Percentiles rank a stretch among this genome's conserved stretches.
Conservation (phyloP, 768 basidiomycete genomes). For the Mycena belliarum region DNA sequence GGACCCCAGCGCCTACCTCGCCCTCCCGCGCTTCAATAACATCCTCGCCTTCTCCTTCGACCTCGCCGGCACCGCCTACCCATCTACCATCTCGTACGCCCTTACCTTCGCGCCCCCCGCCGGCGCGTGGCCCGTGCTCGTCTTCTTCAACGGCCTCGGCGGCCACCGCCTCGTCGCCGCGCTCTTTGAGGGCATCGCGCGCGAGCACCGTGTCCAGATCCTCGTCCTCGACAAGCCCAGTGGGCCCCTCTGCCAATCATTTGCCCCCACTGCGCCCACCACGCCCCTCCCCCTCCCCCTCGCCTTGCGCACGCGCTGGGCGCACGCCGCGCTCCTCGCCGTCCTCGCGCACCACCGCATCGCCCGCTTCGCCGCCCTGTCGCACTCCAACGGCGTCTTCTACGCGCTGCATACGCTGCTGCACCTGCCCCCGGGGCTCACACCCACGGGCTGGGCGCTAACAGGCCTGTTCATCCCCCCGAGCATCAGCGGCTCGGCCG, state of each 20-base stretch:
- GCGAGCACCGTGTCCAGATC: conserved; percentile 10
- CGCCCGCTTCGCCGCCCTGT: conserved; percentile 16
- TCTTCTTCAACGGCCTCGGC: conserved; percentile 23
- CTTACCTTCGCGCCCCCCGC: conserved; percentile 3
- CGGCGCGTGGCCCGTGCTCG: conserved; percentile 14
- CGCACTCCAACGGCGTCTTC: conserved; percentile 21
- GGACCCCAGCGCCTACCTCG: conserved; percentile 14
- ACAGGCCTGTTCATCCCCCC: conserved; percentile 12
- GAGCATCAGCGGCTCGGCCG: conserved; percentile 11
- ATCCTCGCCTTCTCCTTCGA: conserved; percentile 12
- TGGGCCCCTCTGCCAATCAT: no score
- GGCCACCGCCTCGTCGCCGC: conserved; percentile 19
- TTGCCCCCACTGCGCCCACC: no score
- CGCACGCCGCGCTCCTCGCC: conserved; percentile 19
- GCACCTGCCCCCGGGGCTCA: conserved; percentile 10
- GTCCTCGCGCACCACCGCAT: conserved; percentile 9
- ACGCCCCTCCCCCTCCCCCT: neutral
- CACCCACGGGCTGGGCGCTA: conserved; percentile 11
- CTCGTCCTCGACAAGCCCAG: conserved; percentile 19
- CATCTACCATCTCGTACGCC: conserved; percentile 8
- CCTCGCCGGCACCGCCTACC: neutral
- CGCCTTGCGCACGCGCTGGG: conserved; percentile 13
- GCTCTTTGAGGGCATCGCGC: conserved; percentile 17
- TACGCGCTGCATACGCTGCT: conserved; percentile 19
- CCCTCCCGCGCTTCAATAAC: conserved; percentile 17